Base-by-base conservation (phyloP, 192 early-diverging fungal species). In the Coemansia sp. region DNA sequence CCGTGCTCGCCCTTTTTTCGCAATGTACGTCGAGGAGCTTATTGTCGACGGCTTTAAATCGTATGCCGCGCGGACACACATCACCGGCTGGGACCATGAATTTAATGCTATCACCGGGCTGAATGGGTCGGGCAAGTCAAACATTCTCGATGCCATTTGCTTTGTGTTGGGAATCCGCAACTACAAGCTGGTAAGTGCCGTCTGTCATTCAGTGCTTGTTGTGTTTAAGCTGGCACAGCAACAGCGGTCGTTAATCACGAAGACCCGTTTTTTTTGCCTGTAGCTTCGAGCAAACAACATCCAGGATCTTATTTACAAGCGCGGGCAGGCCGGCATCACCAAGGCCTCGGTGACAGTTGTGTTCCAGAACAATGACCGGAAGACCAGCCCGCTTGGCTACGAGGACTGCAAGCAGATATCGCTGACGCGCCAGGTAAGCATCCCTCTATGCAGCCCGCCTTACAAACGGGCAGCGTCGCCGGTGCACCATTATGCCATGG, bases 31-130 rank as follows among this genome's bases (percentile, higher is more conserved):
- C 40, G 90, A 96, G 69, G 94, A 99, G 63, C 72, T 99, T 19
- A 90, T 98, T 58, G 83, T 99, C 50, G 97, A 99, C 48, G 97
- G 97, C 21, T 99, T 99, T 83, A 99, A 99, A 66, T 96, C 93
- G 1, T 99, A 99, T 72, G 93, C 93, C 2, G 84, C 89, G 21
- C 84, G 95, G 27, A 95, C 94, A 5, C 88, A 92, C 51, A 97
- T 99, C 55, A 85, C 90, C 22, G 90, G 91, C n/a, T 99, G 95
- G 95, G 97, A 99, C 78, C 84, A 88, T 2, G 83, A 90, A 58
- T 99, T 99, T 70, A 99, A 96, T 60, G 94, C 96, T 25, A 96
- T 99, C 60, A 99, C 96, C 7, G 96, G 96, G 14, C 79, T 99
- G 17, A 99, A 99, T 68, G 96, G 96, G 9, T 92, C 90, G 2